A percentile compares a stretch with the other conserved stretches of the same genome.
These are phyloP conservation scores for Dothideomycetidae sp. DNA, from an alignment of 2,329 filamentous ascomycete genomes.

Conservation along the genomic window DNA sequence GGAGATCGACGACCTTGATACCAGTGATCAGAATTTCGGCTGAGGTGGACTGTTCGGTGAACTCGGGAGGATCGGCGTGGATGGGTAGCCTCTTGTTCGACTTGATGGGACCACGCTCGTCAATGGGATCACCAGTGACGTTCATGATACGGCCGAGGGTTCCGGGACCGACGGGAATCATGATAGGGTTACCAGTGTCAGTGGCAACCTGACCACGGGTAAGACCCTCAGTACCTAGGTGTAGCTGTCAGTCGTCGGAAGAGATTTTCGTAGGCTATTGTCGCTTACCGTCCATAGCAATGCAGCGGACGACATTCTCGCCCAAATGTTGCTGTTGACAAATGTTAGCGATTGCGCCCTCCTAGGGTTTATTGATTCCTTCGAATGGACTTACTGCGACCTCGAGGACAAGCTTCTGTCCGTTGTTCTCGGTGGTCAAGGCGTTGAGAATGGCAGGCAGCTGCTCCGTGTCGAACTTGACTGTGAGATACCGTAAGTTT, in stretches of 20 bases:
- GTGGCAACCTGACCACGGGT: conserved; percentile 72
- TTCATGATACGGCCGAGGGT: conserved; percentile 99
- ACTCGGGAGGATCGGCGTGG: conserved; percentile 83
- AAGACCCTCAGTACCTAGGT: conserved; percentile 92
- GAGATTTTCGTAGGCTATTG: not conserved
- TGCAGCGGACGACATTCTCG: conserved; percentile 97
- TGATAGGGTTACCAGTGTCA: conserved; percentile 92
- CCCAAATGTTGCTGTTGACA: conserved; percentile 83
- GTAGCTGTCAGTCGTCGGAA: conserved; percentile 5
- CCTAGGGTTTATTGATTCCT: not conserved
- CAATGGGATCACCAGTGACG: conserved; percentile 99
- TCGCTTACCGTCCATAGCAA: conserved; percentile 97
- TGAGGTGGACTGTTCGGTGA: conserved; percentile 88
- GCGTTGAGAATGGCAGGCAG: conserved; percentile 97
- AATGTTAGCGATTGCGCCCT: conserved; percentile 14
- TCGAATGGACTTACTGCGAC: conserved; percentile 59
- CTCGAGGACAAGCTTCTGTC: conserved; percentile 89
- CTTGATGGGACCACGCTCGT: conserved; percentile 98
- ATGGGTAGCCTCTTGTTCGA: conserved; percentile 74
- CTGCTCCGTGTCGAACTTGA: conserved; percentile 92
- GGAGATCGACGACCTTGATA: conserved; percentile 99
- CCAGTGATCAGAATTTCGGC: conserved; percentile 96
- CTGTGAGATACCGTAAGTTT: conserved; percentile 32
- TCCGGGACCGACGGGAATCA: conserved; percentile 82
- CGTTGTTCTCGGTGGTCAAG: conserved; percentile 78